These are phyloP conservation scores for Oryza brachyantha DNA, from an alignment of 176 grass and related monocot genomes.

Conservation along the genomic window DNA sequence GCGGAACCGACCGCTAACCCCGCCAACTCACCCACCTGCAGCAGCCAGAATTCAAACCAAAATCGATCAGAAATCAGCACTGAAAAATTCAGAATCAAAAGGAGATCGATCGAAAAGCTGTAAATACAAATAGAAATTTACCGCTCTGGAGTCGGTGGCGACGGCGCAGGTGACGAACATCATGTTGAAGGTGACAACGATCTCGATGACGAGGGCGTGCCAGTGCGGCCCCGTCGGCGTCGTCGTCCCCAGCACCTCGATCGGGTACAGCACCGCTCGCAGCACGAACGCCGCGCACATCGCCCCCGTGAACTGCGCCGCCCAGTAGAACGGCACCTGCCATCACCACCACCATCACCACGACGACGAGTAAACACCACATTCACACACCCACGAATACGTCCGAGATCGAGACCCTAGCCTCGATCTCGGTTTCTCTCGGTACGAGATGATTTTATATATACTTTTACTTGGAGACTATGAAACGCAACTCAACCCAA, in stretches of 20 bases:
- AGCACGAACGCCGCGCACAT: slow-evolving; percentile 82
- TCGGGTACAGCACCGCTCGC: slow-evolving; percentile 57
- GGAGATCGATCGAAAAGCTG: not conserved
- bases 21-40: slow-evolving; percentile 99
- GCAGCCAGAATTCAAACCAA: too few relatives aligned
- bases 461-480: too few relatives aligned
- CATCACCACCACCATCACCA: too few relatives aligned
- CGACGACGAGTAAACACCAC: too few relatives aligned
- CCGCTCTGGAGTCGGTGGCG: slow-evolving; percentile 90
- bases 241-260: slow-evolving; percentile 69
- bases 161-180: slow-evolving; percentile 98
- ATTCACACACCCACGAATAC: not conserved
- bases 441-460: too few relatives aligned
- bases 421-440: too few relatives aligned
- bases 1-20: slow-evolving; percentile 97
- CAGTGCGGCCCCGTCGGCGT: slow-evolving; percentile 65
- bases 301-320: slow-evolving; percentile 82
- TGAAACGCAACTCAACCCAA: too few relatives aligned
- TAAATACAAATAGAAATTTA: not conserved
- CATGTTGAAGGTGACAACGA: slow-evolving; percentile 93
- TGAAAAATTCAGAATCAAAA: not conserved
- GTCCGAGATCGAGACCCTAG: too few relatives aligned
- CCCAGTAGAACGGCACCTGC: slow-evolving; percentile 97
- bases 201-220: slow-evolving; percentile 78
- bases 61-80: not conserved